phyloP scores from a whole-genome alignment of 129 eudicot species.

The Centaurea solstitialis region DNA sequence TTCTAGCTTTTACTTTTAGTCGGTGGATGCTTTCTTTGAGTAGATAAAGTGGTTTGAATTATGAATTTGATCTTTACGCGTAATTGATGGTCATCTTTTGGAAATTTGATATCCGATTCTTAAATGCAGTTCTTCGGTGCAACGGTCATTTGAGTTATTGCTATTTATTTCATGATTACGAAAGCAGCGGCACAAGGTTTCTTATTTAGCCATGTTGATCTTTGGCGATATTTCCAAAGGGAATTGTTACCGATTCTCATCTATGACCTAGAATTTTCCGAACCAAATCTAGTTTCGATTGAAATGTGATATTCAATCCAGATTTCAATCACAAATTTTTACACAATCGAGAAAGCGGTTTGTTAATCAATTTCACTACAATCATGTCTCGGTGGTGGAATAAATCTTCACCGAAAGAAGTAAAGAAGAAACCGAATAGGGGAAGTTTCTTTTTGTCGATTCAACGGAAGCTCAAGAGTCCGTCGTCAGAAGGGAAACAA shows the following conservation, averaged over 20 bases:
- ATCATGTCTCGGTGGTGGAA: slow-evolving; percentile 71
- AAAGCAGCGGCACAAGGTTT: slow-evolving; percentile 31
- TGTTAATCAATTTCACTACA: background rate
- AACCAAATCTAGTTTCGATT: slow-evolving; percentile 8
- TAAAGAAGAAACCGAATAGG: slow-evolving; percentile 42
- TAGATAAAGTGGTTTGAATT: slow-evolving; percentile 11
- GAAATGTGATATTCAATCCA: slow-evolving; percentile 21
- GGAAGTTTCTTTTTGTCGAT: slow-evolving; percentile 44
- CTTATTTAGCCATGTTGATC: slow-evolving; percentile 37
- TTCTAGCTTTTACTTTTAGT: slow-evolving; percentile 29
- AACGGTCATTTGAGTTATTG: slow-evolving; percentile 33
- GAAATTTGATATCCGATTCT: slow-evolving; percentile 24
- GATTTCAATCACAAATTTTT: background rate
- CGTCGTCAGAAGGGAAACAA: slow-evolving; percentile 41
- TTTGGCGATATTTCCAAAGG: slow-evolving; percentile 22
- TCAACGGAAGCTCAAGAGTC: slow-evolving; percentile 49
- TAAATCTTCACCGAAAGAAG: slow-evolving; percentile 56
- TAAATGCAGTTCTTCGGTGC: slow-evolving; percentile 40
- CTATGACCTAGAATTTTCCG: slow-evolving; percentile 17
- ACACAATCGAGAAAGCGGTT: slow-evolving; percentile 11
- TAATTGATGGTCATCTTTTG: slow-evolving; percentile 27
- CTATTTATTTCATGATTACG: slow-evolving; percentile 44
- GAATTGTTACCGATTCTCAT: slow-evolving; percentile 28
- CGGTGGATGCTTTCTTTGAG: slow-evolving; percentile 13
- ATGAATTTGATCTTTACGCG: slow-evolving; percentile 1